Percentiles rank a stretch among this genome's conserved stretches.
Evolutionary conservation across 352 stramenopile genomes (phyloP).

Genomic region (Blastocystis sp.): DNA sequence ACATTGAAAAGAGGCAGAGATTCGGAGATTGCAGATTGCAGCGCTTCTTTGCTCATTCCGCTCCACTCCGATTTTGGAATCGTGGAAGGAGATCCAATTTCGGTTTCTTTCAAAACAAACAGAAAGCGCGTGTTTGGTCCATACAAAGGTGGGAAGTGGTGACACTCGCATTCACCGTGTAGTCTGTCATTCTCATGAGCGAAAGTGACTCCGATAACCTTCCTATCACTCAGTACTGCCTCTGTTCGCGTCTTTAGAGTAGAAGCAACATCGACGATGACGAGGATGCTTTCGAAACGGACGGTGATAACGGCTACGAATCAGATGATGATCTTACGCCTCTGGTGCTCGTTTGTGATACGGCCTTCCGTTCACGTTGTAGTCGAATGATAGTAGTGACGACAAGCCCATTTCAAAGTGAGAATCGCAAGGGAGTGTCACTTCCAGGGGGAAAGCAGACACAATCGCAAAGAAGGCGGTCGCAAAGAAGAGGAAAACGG

Average conservation of each 20-base stretch:
- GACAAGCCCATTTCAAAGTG: constrained; percentile 48
- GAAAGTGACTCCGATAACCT: constrained; percentile 62
- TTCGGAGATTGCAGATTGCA: too few relatives aligned
- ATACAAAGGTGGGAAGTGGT: neutral
- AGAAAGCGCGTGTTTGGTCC: neutral
- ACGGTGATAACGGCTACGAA: constrained; percentile 16
- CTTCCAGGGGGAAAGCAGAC: constrained; percentile 37
- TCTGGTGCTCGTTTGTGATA: neutral
- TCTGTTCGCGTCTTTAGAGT: neutral
- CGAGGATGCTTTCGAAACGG: constrained; percentile 48
- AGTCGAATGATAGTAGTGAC: constrained; percentile 44
- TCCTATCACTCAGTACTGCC: constrained; percentile 37
- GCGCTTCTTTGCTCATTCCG: too few relatives aligned
- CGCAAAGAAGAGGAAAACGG: constrained; percentile 37
- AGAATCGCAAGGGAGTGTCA: neutral
- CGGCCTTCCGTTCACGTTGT: neutral
- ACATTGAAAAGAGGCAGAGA: too few relatives aligned
- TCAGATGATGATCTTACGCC: constrained; percentile 33
- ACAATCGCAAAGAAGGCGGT: constrained; percentile 66
- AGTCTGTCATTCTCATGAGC: constrained; percentile 6
- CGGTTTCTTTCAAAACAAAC: neutral
- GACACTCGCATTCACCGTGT: neutral
- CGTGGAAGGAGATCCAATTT: neutral
- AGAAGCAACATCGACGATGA: constrained; percentile 45
- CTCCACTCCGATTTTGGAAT: neutral